These are phyloP conservation scores for Flaveria ramosissima DNA, from an alignment of 129 eudicot species.

Conservation along the genomic window DNA sequence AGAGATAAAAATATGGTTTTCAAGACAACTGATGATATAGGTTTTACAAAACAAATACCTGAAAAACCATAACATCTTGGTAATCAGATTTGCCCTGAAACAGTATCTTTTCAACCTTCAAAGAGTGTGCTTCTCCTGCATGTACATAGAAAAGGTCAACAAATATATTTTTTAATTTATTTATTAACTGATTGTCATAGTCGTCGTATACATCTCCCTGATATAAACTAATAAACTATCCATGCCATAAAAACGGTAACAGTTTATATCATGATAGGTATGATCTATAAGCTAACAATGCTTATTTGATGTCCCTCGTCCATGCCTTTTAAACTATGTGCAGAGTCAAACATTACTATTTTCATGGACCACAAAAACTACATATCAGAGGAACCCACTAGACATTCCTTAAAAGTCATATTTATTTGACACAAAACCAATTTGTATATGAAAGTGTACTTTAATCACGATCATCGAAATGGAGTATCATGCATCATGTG, in stretches of 20 bases:
- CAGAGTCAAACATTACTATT: not conserved
- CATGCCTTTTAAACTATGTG: not conserved
- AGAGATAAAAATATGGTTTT: not conserved
- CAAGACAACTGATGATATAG: not conserved
- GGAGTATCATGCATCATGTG: not conserved
- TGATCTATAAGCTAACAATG: not conserved
- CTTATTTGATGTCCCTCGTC: not conserved
- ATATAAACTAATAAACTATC: not conserved
- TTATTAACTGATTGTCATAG: not conserved
- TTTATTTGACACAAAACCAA: not conserved
- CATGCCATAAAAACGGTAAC: not conserved
- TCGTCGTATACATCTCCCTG: not conserved
- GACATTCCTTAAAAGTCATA: not conserved
- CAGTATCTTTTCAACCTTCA: slow-evolving; percentile 87
- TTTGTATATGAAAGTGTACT: not conserved
- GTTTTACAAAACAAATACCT: slow-evolving; percentile 44
- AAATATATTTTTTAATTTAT: not conserved
- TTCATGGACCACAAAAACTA: not conserved
- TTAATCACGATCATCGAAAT: not conserved
- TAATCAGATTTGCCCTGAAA: slow-evolving; percentile 86
- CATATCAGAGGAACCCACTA: not conserved
- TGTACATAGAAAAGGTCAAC: not conserved
- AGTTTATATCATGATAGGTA: not conserved
- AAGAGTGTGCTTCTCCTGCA: slow-evolving; percentile 97
- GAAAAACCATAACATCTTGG: slow-evolving; percentile 95